These are phyloP conservation scores for Aspergillus cavernicola DNA, from an alignment of 495 filamentous ascomycete genomes.

Conservation along the genomic window DNA sequence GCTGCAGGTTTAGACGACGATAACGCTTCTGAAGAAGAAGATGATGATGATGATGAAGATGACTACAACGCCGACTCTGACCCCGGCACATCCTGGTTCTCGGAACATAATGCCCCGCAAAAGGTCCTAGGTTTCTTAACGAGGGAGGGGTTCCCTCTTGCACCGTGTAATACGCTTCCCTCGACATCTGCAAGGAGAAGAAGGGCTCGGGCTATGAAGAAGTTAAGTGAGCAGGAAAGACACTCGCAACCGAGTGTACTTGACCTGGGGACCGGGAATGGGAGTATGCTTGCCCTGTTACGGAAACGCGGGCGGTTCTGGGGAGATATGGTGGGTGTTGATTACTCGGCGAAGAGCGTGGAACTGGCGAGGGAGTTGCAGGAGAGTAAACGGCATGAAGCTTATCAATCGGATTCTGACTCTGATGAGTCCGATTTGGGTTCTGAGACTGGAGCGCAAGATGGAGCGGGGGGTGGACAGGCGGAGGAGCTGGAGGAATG, in stretches of 20 bases:
- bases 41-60: conserved; percentile 22
- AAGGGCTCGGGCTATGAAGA: not conserved
- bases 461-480: conserved; percentile 23
- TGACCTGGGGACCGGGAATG: conserved; percentile 87
- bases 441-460: conserved; percentile 28
- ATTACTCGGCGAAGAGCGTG: conserved; percentile 75
- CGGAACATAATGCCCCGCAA: conserved; percentile 46
- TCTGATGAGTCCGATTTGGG: conserved; percentile 22
- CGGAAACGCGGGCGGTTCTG: conserved; percentile 53
- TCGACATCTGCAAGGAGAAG: conserved; percentile 9
- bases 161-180: conserved; percentile 26
- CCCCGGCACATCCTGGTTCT: conserved; percentile 53
- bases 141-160: conserved; percentile 32
- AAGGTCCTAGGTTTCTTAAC: conserved; percentile 46
- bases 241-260: conserved; percentile 50
- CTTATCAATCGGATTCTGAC: conserved; percentile 31
- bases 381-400: conserved; percentile 34
- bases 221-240: not conserved
- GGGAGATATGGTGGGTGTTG: conserved; percentile 75
- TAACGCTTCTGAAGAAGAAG: conserved; percentile 6
- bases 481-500: conserved; percentile 14
- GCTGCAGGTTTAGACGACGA: not conserved
- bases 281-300: conserved; percentile 76
- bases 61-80: conserved; percentile 35
- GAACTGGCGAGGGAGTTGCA: conserved; percentile 59